phyloP scores from a whole-genome alignment of 140 eudicot species.

The Stevia rebaudiana region DNA sequence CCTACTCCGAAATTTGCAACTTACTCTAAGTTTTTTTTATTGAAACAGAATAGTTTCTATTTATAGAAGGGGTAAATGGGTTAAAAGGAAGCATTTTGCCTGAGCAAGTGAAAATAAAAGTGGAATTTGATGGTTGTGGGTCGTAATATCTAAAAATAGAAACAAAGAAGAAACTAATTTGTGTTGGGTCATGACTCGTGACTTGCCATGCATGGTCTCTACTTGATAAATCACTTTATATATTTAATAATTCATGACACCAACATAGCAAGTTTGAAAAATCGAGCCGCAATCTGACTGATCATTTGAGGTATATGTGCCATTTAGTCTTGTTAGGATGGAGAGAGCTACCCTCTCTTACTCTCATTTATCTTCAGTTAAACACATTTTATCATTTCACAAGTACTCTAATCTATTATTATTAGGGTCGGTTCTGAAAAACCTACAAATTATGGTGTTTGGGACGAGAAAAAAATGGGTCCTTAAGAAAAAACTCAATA shows the following conservation, averaged over 20 bases:
- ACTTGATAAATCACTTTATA: slow-evolving; percentile 1
- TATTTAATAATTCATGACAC: slow-evolving; percentile 13
- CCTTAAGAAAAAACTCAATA: too few species aligned
- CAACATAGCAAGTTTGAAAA: slow-evolving; percentile 19
- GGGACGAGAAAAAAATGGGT: too few species aligned
- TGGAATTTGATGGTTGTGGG: slow-evolving; percentile 23
- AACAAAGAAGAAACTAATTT: slow-evolving; percentile 23
- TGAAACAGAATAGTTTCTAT: background rate
- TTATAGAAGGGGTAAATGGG: slow-evolving; percentile 11
- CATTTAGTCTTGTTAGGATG: background rate
- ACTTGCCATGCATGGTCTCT: slow-evolving; percentile 8
- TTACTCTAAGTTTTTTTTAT: background rate
- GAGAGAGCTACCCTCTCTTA: too few species aligned
- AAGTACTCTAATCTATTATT: too few species aligned
- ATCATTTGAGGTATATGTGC: background rate
- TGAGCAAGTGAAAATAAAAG: slow-evolving; percentile 26
- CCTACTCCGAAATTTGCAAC: background rate
- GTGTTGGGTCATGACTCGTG: slow-evolving; percentile 24
- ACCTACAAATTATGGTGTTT: too few species aligned
- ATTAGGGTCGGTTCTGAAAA: too few species aligned
- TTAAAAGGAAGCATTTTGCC: slow-evolving; percentile 13
- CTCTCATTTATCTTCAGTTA: too few species aligned
- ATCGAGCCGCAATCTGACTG: background rate
- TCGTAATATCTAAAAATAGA: slow-evolving; percentile 23
- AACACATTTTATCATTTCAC: too few species aligned